phyloP scores from a whole-genome alignment of 768 basidiomycete genomes.

The Auriculariales sp. region DNA sequence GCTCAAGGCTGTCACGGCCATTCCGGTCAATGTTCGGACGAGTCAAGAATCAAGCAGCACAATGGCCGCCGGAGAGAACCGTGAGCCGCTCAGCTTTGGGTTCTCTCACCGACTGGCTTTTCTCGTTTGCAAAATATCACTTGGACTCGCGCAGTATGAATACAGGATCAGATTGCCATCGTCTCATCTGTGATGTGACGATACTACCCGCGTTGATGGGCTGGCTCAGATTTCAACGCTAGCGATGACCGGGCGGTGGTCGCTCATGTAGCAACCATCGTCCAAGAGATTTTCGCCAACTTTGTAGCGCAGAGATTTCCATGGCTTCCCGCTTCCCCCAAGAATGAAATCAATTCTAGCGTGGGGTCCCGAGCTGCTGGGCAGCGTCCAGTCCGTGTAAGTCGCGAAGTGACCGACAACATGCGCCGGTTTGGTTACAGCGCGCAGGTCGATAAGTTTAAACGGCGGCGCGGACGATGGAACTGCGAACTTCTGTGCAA shows the following conservation, averaged over 20 bases:
- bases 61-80: too few relatives aligned
- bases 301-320: slow-evolving; percentile 23
- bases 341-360: slow-evolving; percentile 38
- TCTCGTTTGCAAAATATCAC: too few relatives aligned
- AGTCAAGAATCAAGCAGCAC: too few relatives aligned
- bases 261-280: slow-evolving; percentile 38
- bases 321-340: slow-evolving; percentile 30
- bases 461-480: slow-evolving; percentile 20
- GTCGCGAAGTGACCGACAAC: slow-evolving; percentile 27
- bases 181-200: too few relatives aligned
- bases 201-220: too few relatives aligned
- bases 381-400: slow-evolving; percentile 4
- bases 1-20: too few relatives aligned
- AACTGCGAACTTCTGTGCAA: slow-evolving; percentile 26
- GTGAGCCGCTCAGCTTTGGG: too few relatives aligned
- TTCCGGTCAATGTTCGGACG: too few relatives aligned
- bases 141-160: too few relatives aligned
- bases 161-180: too few relatives aligned
- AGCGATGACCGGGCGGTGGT: slow-evolving; percentile 41
- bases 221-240: too few relatives aligned
- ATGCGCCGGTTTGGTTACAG: slow-evolving; percentile 21
- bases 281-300: slow-evolving; percentile 29
- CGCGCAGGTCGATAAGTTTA: slow-evolving; percentile 30
- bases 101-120: too few relatives aligned
- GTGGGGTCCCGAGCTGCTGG: slow-evolving; percentile 20